Conservation (phyloP, 1,284 basidiomycete species). For the Pholiota adiposa region DNA sequence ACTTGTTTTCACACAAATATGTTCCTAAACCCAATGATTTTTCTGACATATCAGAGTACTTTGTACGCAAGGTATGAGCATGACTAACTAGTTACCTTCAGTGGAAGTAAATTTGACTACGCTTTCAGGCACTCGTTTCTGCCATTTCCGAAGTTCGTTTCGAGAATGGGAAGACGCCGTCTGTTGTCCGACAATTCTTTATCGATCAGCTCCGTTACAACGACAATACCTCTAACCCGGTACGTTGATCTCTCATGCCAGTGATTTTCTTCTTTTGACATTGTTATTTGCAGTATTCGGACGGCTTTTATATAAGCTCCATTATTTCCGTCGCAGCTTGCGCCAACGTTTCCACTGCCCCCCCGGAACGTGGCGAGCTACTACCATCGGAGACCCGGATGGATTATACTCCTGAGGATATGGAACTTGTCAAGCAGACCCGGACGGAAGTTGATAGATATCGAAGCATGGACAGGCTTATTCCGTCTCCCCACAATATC, state of each 20-base stretch:
- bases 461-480: slow-evolving; percentile 92
- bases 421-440: slow-evolving; percentile 71
- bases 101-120: background rate
- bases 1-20: slow-evolving; percentile 83
- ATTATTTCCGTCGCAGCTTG: slow-evolving; percentile 85
- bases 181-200: slow-evolving; percentile 88
- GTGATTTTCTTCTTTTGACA: background rate
- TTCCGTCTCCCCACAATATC: slow-evolving; percentile 94
- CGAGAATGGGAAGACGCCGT: slow-evolving; percentile 84
- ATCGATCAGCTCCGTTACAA: slow-evolving; percentile 93
- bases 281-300: slow-evolving; percentile 68
- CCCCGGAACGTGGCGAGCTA: slow-evolving; percentile 80
- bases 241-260: slow-evolving; percentile 43
- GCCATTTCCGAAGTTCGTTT: slow-evolving; percentile 88
- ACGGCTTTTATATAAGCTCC: slow-evolving; percentile 90
- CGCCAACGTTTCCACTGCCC: slow-evolving; percentile 72
- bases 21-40: slow-evolving; percentile 96
- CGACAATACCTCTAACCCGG: slow-evolving; percentile 91
- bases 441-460: slow-evolving; percentile 87
- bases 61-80: slow-evolving; percentile 82
- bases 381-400: slow-evolving; percentile 66
- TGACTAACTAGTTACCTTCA: slow-evolving; percentile 1
- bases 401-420: slow-evolving; percentile 69
- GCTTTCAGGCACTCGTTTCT: slow-evolving; percentile 64
- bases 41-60: slow-evolving; percentile 90